phyloP scores from a whole-genome alignment of 2,329 filamentous ascomycete species.

The Cercospora berteroae region DNA sequence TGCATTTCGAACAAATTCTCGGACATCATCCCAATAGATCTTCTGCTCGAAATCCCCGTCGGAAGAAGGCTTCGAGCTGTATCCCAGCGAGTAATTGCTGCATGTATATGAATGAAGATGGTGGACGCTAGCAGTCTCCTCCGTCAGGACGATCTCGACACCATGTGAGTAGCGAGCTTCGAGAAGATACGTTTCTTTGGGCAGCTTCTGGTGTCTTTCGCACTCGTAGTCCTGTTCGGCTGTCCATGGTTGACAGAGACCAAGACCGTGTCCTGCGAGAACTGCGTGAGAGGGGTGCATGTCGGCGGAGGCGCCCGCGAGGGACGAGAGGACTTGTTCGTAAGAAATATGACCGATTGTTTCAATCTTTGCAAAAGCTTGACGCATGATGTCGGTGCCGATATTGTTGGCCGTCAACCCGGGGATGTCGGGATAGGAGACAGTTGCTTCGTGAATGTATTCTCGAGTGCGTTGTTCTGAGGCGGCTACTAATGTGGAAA shows the following conservation, averaged over 20 bases:
- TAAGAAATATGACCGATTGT: neutral
- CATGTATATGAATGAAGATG: neutral
- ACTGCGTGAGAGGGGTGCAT: neutral
- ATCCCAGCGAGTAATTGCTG: neutral
- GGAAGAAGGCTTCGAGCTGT: neutral
- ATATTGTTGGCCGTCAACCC: neutral
- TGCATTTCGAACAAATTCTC: neutral
- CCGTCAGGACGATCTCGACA: neutral
- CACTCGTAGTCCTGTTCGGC: neutral
- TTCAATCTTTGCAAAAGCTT: neutral
- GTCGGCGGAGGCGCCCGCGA: neutral
- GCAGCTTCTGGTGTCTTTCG: neutral
- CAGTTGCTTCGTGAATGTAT: neutral
- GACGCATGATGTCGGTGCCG: neutral
- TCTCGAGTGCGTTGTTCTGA: neutral
- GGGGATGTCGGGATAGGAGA: neutral
- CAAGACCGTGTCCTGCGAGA: constrained; percentile 6
- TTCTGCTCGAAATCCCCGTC: neutral
- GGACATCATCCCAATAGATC: neutral
- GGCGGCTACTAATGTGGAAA: neutral
- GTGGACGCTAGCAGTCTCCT: neutral
- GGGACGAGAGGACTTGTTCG: neutral
- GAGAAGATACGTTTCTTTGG: neutral
- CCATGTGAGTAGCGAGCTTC: neutral
- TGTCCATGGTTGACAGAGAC: constrained; percentile 6